These are phyloP conservation scores for Chenopodium suecicum DNA, from an alignment of 148 eudicot genomes.

Conservation along the genomic window DNA sequence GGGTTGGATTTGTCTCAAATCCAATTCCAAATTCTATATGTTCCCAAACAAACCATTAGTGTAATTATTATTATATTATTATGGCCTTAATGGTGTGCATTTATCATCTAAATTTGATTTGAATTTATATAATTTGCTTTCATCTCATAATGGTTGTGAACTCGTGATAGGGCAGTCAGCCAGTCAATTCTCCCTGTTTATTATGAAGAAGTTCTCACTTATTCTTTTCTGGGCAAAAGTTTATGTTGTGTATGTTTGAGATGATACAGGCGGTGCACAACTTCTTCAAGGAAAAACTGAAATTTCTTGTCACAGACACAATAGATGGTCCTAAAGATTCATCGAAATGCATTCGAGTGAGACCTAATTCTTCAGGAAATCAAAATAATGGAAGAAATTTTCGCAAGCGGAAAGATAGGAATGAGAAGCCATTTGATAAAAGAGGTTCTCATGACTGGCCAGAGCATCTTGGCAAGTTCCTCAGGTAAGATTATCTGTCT, in stretches of 20 bases:
- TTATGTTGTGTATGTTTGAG: conserved; percentile 4
- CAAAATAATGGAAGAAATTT: conserved; percentile 42
- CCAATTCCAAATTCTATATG: no score
- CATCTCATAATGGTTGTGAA: no score
- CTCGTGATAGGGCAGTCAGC: background rate
- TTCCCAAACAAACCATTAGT: no score
- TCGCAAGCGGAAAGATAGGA: conserved; percentile 79
- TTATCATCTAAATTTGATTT: no score
- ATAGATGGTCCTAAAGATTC: conserved; percentile 73
- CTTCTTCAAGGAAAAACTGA: conserved; percentile 84
- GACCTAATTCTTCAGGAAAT: conserved; percentile 57
- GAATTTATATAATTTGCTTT: no score
- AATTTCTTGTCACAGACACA: conserved; percentile 84
- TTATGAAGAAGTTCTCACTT: background rate
- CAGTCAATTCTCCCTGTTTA: background rate
- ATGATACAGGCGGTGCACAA: conserved; percentile 77
- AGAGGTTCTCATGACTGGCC: conserved; percentile 94
- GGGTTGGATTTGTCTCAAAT: no score
- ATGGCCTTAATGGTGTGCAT: no score
- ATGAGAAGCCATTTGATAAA: conserved; percentile 68
- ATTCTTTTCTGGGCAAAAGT: background rate
- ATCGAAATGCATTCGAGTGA: conserved; percentile 89
- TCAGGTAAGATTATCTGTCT: conserved; percentile 49
- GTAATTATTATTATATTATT: no score
- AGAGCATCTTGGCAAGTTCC: conserved; percentile 75